Evolutionary conservation across 2,329 filamentous ascomycete genomes (phyloP).

Genomic region (Pseudomassariella vexata): DNA sequence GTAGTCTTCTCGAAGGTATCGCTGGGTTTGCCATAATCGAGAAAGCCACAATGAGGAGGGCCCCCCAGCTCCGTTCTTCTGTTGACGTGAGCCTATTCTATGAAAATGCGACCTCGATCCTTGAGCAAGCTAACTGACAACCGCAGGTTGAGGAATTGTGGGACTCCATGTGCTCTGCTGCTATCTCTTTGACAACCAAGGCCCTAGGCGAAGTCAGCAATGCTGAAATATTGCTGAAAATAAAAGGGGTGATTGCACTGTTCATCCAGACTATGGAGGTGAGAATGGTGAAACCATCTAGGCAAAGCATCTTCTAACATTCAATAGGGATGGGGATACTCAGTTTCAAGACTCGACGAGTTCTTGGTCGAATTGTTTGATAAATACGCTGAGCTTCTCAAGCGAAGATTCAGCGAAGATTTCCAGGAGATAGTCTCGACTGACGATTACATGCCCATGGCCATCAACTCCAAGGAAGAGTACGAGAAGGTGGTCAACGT

Average conservation of each 20-base stretch:
- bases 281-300: conserved; percentile 19
- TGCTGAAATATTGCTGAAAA: conserved; percentile 85
- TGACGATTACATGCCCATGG: conserved; percentile 99
- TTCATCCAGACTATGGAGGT: conserved; percentile 99
- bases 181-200: conserved; percentile 75
- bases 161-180: conserved; percentile 94
- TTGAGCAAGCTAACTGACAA: no score
- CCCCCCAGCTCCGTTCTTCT: conserved; percentile 73
- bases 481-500: conserved; percentile 95
- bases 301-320: conserved; percentile 8
- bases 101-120: no score
- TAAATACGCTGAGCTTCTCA: conserved; percentile 88
- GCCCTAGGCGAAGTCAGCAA: conserved; percentile 76
- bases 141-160: conserved; percentile 90
- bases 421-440: conserved; percentile 87
- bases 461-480: conserved; percentile 82
- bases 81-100: conserved; percentile 77
- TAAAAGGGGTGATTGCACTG: conserved; percentile 85
- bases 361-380: conserved; percentile 87
- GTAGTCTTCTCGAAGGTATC: conserved; percentile 86
- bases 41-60: conserved; percentile 83
- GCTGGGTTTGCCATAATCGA: conserved; percentile 96
- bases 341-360: conserved; percentile 72
- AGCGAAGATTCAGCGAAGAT: conserved; percentile 86
- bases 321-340: conserved; percentile 92